Evolutionary conservation across 805 yeast species (phyloP), one percentile per base, ranked within the genome.

Genomic region (Candida xiaguanensis): DNA sequence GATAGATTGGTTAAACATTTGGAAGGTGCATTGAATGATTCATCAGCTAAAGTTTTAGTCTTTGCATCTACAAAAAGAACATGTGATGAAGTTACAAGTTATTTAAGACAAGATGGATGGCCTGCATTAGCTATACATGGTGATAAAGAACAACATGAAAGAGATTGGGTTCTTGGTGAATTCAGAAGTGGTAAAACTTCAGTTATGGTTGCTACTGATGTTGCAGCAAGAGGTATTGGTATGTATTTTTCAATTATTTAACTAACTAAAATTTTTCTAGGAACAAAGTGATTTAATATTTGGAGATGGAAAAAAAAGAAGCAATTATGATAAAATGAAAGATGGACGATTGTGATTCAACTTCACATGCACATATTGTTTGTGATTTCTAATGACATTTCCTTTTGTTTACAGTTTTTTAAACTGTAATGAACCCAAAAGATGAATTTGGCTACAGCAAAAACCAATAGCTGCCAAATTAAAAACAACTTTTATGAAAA

Each of bases 201-300:
- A 50, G 83, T 93, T 58, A 89, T 93, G 97, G 96, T 90, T 62
- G 99, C 99, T 47, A 93, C 99, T 49, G 99, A 93, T 68, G 99
- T 93, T 65, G 99, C 99, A 48, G 96, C 99, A 51, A 86, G 99
- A 78, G 99, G 99, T 81, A 89, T 93, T 74, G 97, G 96, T 88
- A 87, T 70, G 96, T 86, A 65, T 61, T 31, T 18, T 29, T 16
- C 6, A 17, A n/a, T 15, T 29, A 17, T 19, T 20, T 19, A 25
- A 20, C 27, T 19, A 36, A 36, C 25, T 29, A 29, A 16, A 11
- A 20, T 34, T 16, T 23, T 22, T 26, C n/a, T 36, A 22, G 33
- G 39, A 27, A 22, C 14, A 15, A 23, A 17, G 16, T 36, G 28
- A 30, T 26, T n/a, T n/a, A n/a, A 8, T 5, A n/a, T 15, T 15